Conservation (phyloP, 2,329 filamentous ascomycete genomes). For the Cytospora piceicola region DNA sequence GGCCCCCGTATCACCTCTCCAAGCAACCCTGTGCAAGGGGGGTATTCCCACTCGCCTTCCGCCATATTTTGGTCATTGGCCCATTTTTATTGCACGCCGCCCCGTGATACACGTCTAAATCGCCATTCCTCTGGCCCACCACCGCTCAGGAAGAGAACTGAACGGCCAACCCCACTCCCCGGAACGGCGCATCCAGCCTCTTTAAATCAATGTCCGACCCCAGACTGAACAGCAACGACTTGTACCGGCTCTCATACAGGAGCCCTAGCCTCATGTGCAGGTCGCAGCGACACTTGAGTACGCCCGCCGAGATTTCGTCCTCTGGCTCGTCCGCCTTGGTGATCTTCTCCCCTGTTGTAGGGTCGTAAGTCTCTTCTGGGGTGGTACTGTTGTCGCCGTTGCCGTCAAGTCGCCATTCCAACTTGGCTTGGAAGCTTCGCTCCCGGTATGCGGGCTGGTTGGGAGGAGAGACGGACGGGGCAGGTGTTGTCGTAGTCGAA, state of each 20-base stretch:
- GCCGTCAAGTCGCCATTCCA: slow-evolving; percentile 53
- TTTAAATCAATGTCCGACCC: slow-evolving; percentile 84
- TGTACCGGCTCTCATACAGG: slow-evolving; percentile 90
- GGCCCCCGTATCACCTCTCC: background rate
- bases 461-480: background rate
- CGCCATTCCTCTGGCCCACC: background rate
- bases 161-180: slow-evolving; percentile 76
- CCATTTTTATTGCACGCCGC: background rate
- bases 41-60: background rate
- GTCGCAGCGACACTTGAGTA: slow-evolving; percentile 87
- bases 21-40: background rate
- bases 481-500: background rate
- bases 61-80: background rate
- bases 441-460: slow-evolving; percentile 31
- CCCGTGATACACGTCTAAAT: background rate
- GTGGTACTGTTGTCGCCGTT: slow-evolving; percentile 15
- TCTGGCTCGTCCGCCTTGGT: slow-evolving; percentile 21
- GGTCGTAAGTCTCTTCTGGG: slow-evolving; percentile 38
- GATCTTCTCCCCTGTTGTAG: slow-evolving; percentile 25
- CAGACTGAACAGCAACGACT: slow-evolving; percentile 89
- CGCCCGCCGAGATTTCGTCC: slow-evolving; percentile 53
- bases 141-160: slow-evolving; percentile 75
- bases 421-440: slow-evolving; percentile 53
- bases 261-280: slow-evolving; percentile 85
- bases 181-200: slow-evolving; percentile 75